Percentiles rank a stretch among this genome's conserved stretches.
These are phyloP conservation scores for Limonomyces culmigenus DNA, from an alignment of 1,284 basidiomycete species.

Conservation along the genomic window DNA sequence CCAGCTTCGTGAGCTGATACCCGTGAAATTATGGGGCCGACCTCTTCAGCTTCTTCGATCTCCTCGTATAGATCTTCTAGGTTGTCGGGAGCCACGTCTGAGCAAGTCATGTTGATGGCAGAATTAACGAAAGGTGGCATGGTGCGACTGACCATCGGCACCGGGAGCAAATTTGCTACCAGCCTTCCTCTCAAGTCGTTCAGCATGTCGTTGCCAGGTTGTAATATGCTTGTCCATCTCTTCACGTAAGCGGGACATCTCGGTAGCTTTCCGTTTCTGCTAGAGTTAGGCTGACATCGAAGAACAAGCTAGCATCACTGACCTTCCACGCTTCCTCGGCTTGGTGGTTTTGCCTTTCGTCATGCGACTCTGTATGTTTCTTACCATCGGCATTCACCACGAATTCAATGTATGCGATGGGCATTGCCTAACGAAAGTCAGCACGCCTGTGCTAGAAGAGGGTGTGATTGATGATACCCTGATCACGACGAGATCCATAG, in stretches of 20 bases:
- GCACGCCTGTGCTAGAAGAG: slow-evolving; percentile 12
- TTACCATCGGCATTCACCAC: slow-evolving; percentile 34
- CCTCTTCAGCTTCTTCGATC: slow-evolving; percentile 30
- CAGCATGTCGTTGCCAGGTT: slow-evolving; percentile 32
- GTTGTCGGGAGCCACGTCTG: slow-evolving; percentile 34
- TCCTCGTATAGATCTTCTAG: slow-evolving; percentile 53
- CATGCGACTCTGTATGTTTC: slow-evolving; percentile 37
- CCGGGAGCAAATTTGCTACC: slow-evolving; percentile 20
- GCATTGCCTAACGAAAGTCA: slow-evolving; percentile 26
- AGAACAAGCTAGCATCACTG: slow-evolving; percentile 9
- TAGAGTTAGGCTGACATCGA: neutral
- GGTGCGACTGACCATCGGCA: slow-evolving; percentile 25
- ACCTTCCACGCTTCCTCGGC: slow-evolving; percentile 59
- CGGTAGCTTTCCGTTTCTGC: slow-evolving; percentile 34
- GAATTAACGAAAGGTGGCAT: neutral
- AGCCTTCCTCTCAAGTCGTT: slow-evolving; percentile 37
- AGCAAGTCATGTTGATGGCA: slow-evolving; percentile 1
- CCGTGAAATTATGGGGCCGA: slow-evolving; percentile 13
- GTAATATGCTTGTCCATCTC: slow-evolving; percentile 34
- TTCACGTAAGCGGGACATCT: slow-evolving; percentile 32
- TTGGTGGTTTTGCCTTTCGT: slow-evolving; percentile 58
- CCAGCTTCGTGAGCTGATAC: slow-evolving; percentile 32
- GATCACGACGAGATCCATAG: slow-evolving; percentile 62
- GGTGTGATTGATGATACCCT: slow-evolving; percentile 28
- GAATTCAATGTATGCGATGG: slow-evolving; percentile 50